These are phyloP conservation scores for Colletotrichum shisoi DNA, from an alignment of 2,329 filamentous ascomycete genomes.

Conservation along the genomic window DNA sequence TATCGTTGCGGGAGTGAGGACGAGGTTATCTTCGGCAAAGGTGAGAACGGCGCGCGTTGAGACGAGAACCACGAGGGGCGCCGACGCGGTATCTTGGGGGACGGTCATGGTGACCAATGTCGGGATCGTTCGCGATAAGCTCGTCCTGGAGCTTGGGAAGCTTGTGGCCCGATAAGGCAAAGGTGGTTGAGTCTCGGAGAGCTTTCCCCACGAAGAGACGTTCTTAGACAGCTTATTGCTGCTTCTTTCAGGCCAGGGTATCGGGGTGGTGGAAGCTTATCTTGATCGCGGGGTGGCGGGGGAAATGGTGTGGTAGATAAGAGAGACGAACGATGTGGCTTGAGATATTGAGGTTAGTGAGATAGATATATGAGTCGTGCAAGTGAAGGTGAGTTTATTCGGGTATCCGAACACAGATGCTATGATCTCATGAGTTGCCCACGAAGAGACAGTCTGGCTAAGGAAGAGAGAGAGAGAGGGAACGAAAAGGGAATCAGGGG, in stretches of 20 bases:
- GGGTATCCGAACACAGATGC: neutral
- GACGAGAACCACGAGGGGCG: conserved; percentile 74
- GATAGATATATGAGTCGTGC: neutral
- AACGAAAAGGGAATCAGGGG: neutral
- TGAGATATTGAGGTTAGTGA: conserved; percentile 11
- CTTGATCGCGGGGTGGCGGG: conserved; percentile 28
- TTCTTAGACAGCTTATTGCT: conserved; percentile 6
- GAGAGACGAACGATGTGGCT: conserved; percentile 10
- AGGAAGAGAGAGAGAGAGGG: neutral
- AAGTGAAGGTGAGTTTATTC: neutral
- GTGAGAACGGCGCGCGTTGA: conserved; percentile 85
- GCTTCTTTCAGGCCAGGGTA: conserved; percentile 4
- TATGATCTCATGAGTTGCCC: neutral
- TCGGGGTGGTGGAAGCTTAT: conserved; percentile 19
- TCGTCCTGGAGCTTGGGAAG: conserved; percentile 14
- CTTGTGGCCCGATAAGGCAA: conserved; percentile 4
- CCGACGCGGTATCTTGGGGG: conserved; percentile 42
- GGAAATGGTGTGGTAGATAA: conserved; percentile 5
- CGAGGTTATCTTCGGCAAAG: conserved; percentile 66
- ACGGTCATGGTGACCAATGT: conserved; percentile 46
- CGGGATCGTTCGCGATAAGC: conserved; percentile 16
- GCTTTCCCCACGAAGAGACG: conserved; percentile 18
- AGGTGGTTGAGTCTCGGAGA: conserved; percentile 4
- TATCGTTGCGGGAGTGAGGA: conserved; percentile 82
- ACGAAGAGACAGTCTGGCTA: neutral